Conservation (phyloP, 306 rosid genomes). For the Carpinus fangiana region DNA sequence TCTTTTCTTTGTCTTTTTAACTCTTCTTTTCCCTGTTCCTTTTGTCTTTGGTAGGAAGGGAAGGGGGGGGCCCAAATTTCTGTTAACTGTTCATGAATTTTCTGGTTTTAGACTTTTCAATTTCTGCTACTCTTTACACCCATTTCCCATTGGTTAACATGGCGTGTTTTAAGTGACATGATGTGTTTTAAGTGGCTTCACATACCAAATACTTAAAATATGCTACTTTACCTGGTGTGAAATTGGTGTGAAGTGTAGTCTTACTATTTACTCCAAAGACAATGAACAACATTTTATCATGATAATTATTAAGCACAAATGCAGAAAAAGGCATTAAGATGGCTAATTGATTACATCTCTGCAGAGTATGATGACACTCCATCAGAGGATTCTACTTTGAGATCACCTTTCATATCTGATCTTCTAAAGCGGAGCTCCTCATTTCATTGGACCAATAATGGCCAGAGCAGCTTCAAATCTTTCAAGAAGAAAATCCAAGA, state of each 20-base stretch:
- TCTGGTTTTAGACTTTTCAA: background rate
- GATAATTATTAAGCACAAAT: background rate
- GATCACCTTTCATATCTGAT: constrained; percentile 31
- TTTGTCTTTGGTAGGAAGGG: background rate
- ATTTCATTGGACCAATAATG: constrained; percentile 24
- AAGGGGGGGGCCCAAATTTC: background rate
- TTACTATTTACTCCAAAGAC: no score
- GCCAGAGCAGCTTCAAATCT: constrained; percentile 31
- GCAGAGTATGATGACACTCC: constrained; percentile 51
- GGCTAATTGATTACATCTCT: background rate
- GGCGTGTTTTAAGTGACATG: no score
- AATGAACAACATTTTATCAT: background rate
- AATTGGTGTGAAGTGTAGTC: no score
- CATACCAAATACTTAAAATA: no score
- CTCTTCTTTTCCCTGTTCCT: background rate
- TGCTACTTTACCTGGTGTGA: no score
- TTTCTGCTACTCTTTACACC: no score
- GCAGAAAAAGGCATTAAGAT: background rate
- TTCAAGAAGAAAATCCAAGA: constrained; percentile 46
- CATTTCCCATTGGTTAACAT: no score
- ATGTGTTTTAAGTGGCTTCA: no score
- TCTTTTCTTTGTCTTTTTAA: no score
- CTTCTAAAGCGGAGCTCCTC: constrained; percentile 37
- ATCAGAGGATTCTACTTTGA: constrained; percentile 27
- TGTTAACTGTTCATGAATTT: background rate